Evolutionary conservation across 169 alveolate genomes (phyloP), one percentile per base, ranked within the genome.

Genomic region (Perkinsus chesapeaki): DNA sequence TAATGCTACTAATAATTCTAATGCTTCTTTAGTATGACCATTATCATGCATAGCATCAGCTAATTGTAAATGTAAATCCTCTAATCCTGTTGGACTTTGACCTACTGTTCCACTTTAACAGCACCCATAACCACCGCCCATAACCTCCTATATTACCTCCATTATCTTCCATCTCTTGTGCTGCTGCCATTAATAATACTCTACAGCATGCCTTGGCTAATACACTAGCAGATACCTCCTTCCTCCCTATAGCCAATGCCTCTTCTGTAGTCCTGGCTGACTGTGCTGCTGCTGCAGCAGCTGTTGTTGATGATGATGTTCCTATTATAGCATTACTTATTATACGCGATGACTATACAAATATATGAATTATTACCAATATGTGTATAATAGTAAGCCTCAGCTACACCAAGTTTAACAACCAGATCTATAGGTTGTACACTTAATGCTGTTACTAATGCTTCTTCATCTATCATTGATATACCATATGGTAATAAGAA

Each of bases 31-130:
- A 23, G 82, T 60, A 60, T 60, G 82, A 16, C 82, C 82, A 60
- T 60, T 60, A 60, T 60, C 82, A 60, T 60, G 82, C 82, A 60
- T 60, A 60, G 82, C 82, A 60, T 60, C 82, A 60, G 82, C 82
- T 34, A 60, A 60, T 60, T 60, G 82, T 5, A 60, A 34, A 60
- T 60, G 82, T 3, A 60, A 34, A 60, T 60, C 82, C 82, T 60
- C 82, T 16, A 60, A 60, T 60, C 82, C 82, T 20, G 82, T 60
- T 3, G 82, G 82, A 16, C 36, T 23, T 20, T 16, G 12, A 16
- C 82, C 82, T 60, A 60, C 82, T 20, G 31, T 16, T 3, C 31
- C 7, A 60, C 82, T 34, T 9, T 47, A 60, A 1, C 82, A n/a
- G 23, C 27, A 60, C 82, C 82, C 9, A 47, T 47, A 60, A n/a